These are phyloP conservation scores for Verticillium isaacii DNA, from an alignment of 2,329 filamentous ascomycete species.

Conservation along the genomic window DNA sequence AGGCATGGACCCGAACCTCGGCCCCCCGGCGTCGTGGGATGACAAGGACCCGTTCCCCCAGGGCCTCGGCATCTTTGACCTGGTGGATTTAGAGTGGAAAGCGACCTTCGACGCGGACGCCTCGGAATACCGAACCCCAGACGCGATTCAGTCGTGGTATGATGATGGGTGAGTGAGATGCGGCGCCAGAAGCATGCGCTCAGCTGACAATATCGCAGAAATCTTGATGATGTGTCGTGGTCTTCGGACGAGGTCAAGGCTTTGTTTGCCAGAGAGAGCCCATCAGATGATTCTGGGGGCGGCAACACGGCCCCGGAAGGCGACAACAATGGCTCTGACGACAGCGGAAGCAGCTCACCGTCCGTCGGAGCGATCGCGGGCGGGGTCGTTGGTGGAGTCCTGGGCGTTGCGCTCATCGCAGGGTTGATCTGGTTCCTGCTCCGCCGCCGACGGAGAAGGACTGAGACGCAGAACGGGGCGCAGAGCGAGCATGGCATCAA, in stretches of 20 bases:
- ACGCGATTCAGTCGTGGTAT: slow-evolving; percentile 27
- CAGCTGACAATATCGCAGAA: background rate
- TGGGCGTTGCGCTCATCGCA: background rate
- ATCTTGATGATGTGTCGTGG: background rate
- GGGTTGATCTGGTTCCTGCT: background rate
- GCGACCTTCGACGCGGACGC: slow-evolving; percentile 27
- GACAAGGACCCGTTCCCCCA: slow-evolving; percentile 28
- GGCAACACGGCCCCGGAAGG: background rate
- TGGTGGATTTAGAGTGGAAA: slow-evolving; percentile 29
- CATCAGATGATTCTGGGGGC: background rate
- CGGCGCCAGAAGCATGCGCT: background rate
- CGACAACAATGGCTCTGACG: background rate
- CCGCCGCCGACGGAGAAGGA: slow-evolving; percentile 20
- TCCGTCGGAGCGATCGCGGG: background rate
- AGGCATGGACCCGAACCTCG: slow-evolving; percentile 16
- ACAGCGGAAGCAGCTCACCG: background rate
- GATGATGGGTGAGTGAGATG: slow-evolving; percentile 10
- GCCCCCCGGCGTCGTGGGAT: too few relatives aligned
- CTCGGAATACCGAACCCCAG: slow-evolving; percentile 24
- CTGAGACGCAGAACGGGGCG: slow-evolving; percentile 12
- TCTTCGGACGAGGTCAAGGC: background rate
- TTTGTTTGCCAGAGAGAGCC: background rate
- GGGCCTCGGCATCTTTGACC: slow-evolving; percentile 33
- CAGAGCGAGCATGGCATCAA: too few relatives aligned
- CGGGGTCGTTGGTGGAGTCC: background rate